These are phyloP conservation scores for Penicillium janthinellum DNA, from an alignment of 2,329 filamentous ascomycete species.

Conservation along the genomic window DNA sequence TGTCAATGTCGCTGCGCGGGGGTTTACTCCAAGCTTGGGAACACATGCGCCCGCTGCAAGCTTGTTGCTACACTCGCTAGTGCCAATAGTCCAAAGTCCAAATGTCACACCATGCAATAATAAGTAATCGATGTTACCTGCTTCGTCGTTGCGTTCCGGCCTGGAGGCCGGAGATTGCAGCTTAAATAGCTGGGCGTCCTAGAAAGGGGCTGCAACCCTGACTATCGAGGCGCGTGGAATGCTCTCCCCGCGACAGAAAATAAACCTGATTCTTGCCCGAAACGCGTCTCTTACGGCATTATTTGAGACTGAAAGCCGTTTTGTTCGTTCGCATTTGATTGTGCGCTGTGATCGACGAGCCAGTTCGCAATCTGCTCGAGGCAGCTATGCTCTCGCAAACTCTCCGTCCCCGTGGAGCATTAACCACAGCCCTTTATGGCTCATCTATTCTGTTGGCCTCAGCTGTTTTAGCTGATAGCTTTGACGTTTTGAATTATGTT, in stretches of 20 bases:
- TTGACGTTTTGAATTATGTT: slow-evolving; percentile 46
- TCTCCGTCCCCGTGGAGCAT: not conserved
- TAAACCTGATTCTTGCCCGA: slow-evolving; percentile 2
- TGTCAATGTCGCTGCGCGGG: not conserved
- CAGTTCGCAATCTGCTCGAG: not conserved
- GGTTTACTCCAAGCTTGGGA: not conserved
- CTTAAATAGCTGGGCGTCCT: slow-evolving; percentile 1
- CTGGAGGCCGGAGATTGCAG: not conserved
- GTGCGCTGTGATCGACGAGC: not conserved
- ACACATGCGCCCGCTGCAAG: slow-evolving; percentile 3
- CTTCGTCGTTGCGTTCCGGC: not conserved
- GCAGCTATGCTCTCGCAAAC: slow-evolving; percentile 13
- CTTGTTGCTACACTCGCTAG: not conserved
- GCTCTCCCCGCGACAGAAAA: slow-evolving; percentile 20
- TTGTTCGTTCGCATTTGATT: not conserved
- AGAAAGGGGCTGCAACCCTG: slow-evolving; percentile 11
- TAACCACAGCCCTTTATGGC: slow-evolving; percentile 15
- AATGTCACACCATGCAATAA: slow-evolving; percentile 13
- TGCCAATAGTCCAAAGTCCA: not conserved
- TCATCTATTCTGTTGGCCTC: slow-evolving; percentile 9
- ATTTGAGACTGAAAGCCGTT: not conserved
- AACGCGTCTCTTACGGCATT: not conserved
- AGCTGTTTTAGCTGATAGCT: slow-evolving; percentile 5
- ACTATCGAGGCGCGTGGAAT: slow-evolving; percentile 22
- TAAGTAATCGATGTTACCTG: slow-evolving; percentile 10